Base-by-base conservation (phyloP, 805 yeast species). In the Nakazawaea ishiwadae region DNA sequence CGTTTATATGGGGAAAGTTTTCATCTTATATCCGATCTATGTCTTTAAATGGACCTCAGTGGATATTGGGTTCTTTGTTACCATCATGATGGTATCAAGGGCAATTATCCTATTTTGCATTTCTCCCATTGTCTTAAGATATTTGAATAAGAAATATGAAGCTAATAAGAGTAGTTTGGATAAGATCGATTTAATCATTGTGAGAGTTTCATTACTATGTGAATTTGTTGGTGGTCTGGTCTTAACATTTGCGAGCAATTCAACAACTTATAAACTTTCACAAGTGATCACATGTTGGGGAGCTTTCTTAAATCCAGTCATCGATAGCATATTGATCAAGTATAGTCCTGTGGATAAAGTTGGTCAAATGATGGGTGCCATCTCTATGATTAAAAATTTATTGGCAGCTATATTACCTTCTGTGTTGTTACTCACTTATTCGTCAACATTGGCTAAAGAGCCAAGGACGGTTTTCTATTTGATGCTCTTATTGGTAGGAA, bases 361-460 rank as follows among this genome's bases (percentile, higher is more conserved):
- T 4, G 95, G 95, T 14, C 88, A 82, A 56, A 66, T 81, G 14
- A 83, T 82, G 60, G 89, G 91, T 8, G 87, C 82, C 0, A 56
- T 83, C 33, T 76, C 87, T 0, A 55, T 84, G 37, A 54, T 81
- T 14, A 75, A 78, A 53, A 80, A 77, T 48, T 37, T 73, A 0
- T 57, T 73, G 4, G 58, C 64, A 44, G 60, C 81, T 45, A 42
- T 71, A 7, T 60, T 69, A 1, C 88, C 91, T 0, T 58, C 77
- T 5, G 14, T 64, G 0, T 56, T 74, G 24, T 56, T 81, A 14
- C 58, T 63, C 2, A 40, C 79, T 18, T 84, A 82, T 48, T 66
- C 75, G 0, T 38, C 51, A 1, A 69, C 77, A 0, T 61, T 75
- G 12, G 51, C 60, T 2, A 43, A 40, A n/a, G 49, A 53, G 8